Evolutionary conservation across 108 stramenopile species (phyloP).

Genomic region (Pelagomonas calceolata): DNA sequence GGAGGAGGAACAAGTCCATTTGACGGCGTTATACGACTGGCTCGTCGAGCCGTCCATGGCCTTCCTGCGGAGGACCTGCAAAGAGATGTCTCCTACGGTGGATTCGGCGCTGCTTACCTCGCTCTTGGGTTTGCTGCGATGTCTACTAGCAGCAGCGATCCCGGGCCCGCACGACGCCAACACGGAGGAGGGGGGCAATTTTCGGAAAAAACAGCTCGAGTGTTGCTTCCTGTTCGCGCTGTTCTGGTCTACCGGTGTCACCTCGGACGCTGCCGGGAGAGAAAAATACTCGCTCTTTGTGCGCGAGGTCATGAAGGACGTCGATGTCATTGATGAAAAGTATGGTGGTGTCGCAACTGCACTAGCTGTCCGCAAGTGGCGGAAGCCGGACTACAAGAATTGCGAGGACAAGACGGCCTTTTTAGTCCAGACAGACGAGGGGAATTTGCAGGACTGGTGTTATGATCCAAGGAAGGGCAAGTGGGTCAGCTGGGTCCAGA

Average conservation of each 20-base stretch:
- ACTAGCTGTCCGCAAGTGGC: not conserved
- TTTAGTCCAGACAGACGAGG: not conserved
- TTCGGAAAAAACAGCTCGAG: constrained; percentile 6
- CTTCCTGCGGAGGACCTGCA: constrained; percentile 33
- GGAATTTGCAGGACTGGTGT: not conserved
- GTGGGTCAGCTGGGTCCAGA: not conserved
- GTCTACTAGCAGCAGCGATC: constrained; percentile 1
- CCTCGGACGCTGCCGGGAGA: not conserved
- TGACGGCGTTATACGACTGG: constrained; percentile 38
- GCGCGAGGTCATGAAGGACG: not conserved
- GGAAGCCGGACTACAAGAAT: not conserved
- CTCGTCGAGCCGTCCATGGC: constrained; percentile 48
- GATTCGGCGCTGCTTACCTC: constrained; percentile 41
- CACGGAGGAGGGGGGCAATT: too few relatives aligned
- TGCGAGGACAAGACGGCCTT: too few relatives aligned
- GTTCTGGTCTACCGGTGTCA: not conserved
- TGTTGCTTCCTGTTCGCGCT: constrained; percentile 18
- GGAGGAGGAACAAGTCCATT: constrained; percentile 13
- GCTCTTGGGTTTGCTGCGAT: constrained; percentile 36
- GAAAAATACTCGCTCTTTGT: not conserved
- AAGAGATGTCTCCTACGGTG: constrained; percentile 48
- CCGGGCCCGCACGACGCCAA: not conserved
- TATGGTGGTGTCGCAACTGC: not conserved
- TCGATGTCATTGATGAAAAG: not conserved
- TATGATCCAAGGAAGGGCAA: not conserved